phyloP scores from a whole-genome alignment of 371 early-diverging fungal genomes.

The Sporodiniella umbellata region DNA sequence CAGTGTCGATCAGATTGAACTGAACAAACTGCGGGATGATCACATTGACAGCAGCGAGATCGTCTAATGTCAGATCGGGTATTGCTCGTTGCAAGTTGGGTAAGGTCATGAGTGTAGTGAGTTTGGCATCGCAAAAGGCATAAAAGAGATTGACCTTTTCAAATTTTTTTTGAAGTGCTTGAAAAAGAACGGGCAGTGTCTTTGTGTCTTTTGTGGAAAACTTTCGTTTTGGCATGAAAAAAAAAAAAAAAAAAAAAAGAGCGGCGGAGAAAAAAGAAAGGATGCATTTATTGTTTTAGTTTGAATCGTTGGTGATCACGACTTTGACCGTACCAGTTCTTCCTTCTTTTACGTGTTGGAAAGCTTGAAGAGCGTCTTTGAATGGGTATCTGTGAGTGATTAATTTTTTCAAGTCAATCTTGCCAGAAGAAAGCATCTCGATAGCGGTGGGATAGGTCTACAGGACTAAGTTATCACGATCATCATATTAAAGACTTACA shows the following conservation, averaged over 20 bases:
- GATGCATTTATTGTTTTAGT: neutral
- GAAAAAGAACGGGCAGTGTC: too few relatives aligned
- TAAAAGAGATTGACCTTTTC: constrained; percentile 27
- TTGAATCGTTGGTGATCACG: constrained; percentile 27
- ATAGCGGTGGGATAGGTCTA: constrained; percentile 46
- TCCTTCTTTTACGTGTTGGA: constrained; percentile 45
- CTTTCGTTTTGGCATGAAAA: too few relatives aligned
- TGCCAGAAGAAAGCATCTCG: constrained; percentile 42
- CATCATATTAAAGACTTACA: constrained; percentile 19
- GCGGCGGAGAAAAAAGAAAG: too few relatives aligned
- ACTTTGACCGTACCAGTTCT: constrained; percentile 51
- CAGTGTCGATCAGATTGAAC: constrained; percentile 2
- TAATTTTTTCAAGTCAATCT: constrained; percentile 43
- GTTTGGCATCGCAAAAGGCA: constrained; percentile 38
- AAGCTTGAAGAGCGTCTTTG: constrained; percentile 43
- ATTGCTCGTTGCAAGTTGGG: constrained; percentile 22
- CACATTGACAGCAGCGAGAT: constrained; percentile 36
- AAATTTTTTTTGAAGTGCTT: too few relatives aligned
- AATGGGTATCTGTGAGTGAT: constrained; percentile 49
- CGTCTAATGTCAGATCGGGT: constrained; percentile 16
- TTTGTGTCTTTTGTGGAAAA: too few relatives aligned
- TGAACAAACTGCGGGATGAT: constrained; percentile 33
- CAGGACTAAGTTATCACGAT: neutral
- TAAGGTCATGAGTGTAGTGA: constrained; percentile 29
- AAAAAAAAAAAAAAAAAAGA: too few relatives aligned